Evolutionary conservation across 2,329 filamentous ascomycete genomes (phyloP), one percentile per base, ranked within the genome.

Genomic region (Graphiopsis chlorocephala): DNA sequence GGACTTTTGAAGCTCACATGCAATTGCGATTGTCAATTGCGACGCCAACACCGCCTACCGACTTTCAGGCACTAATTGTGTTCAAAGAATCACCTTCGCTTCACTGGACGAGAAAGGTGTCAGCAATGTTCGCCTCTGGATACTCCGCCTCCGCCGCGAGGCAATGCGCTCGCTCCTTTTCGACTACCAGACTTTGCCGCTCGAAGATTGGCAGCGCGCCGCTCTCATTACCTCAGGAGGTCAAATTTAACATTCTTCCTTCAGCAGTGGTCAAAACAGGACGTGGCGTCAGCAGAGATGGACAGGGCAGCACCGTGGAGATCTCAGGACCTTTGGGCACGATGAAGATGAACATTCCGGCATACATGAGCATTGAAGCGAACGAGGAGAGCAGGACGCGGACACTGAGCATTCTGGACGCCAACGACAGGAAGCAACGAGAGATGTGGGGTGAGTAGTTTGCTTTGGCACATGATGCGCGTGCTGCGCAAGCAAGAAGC

Each of bases 201-300:
- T 97, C 94, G 52, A 95, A 97, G 83, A 90, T 99, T 68, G 95
- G 95, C 72, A 85, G 88, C 71, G 90, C 90, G 66, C 86, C 91
- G 26, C 85, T 97, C 61, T 88, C 91, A 63, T 84, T 97, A 33
- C 94, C 94, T 0, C 89, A 91, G 0, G 91, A 92, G 68, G 95
- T 99, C 64, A 90, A 90, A 60, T 83, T 99, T 68, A 80, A 79
- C 48, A 81, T 86, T 80, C 38, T 52, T 6, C 53, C 53, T 29
- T 17, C 25, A 8, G 33, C 60, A 7, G 33, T 28, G 6, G 29
- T 47, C 29, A 62, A 38, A n/a, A 28, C 31, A 28, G 60, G 60
- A 38, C 48, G 47, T 3, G 42, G 42, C 5, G 48, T 62, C 25
- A 62, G 60, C 48, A 45, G 26, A 47, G 38, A 57, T 61, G 63